Conservation (phyloP, 352 stramenopile species). For the Globisporangium parvum region DNA sequence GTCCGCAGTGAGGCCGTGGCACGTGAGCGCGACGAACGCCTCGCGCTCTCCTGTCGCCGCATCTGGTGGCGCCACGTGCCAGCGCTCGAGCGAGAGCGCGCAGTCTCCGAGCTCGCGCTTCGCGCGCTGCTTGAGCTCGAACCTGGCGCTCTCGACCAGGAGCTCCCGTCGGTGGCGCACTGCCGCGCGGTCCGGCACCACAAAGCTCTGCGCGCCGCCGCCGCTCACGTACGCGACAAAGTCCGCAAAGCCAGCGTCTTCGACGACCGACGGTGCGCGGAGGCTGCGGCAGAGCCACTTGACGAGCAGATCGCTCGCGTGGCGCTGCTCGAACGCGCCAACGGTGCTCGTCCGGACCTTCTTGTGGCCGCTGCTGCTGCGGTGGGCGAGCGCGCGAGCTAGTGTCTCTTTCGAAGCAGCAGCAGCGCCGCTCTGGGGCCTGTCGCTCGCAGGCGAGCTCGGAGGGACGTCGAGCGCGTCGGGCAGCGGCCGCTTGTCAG, state of each 20-base stretch:
- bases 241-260: constrained; percentile 25
- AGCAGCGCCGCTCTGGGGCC: not conserved
- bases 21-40: constrained; percentile 17
- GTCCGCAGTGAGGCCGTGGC: constrained; percentile 23
- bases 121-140: constrained; percentile 29
- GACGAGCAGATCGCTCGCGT: constrained; percentile 28
- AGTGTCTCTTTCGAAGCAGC: not conserved
- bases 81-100: constrained; percentile 24
- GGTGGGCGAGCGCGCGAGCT: not conserved
- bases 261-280: constrained; percentile 24
- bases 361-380: constrained; percentile 1
- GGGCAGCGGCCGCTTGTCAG: constrained; percentile 4
- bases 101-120: constrained; percentile 23
- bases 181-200: constrained; percentile 18
- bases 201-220: constrained; percentile 12
- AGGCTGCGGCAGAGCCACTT: constrained; percentile 33
- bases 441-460: not conserved
- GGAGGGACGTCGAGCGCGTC: not conserved
- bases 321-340: constrained; percentile 17
- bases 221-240: constrained; percentile 22
- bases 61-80: constrained; percentile 6
- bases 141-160: constrained; percentile 27
- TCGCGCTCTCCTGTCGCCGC: constrained; percentile 1
- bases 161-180: constrained; percentile 29
- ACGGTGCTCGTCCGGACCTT: constrained; percentile 10